phyloP scores from a whole-genome alignment of 2,329 filamentous ascomycete genomes.

The Trichoderma sp. region DNA sequence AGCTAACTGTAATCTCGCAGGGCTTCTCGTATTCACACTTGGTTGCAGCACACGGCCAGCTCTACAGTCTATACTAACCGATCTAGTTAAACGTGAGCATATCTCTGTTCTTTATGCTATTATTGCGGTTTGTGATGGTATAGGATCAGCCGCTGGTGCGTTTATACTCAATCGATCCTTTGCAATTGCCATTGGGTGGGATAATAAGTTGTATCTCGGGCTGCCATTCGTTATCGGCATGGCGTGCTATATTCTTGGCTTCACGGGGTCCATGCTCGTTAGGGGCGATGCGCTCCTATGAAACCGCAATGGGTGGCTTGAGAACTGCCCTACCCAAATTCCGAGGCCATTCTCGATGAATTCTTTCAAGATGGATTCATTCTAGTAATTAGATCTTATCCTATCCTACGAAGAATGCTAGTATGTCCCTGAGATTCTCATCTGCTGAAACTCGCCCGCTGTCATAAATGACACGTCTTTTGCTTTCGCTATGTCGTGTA shows the following conservation, averaged over 20 bases:
- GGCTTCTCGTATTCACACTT: constrained; percentile 1
- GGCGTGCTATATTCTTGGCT: neutral
- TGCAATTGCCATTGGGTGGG: constrained; percentile 6
- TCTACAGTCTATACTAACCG: constrained; percentile 6
- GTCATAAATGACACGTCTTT: constrained; percentile 1
- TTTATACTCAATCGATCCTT: constrained; percentile 8
- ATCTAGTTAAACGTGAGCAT: neutral
- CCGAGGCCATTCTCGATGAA: neutral
- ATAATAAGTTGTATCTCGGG: constrained; percentile 3
- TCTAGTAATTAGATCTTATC: neutral
- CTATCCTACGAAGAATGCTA: neutral
- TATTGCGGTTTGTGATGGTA: constrained; percentile 2
- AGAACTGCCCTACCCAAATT: neutral
- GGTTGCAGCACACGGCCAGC: constrained; percentile 8
- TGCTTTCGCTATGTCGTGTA: neutral
- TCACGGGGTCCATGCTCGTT: neutral
- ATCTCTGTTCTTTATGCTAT: constrained; percentile 1
- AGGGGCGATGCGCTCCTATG: neutral
- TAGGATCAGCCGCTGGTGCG: constrained; percentile 10
- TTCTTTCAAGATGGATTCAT: neutral
- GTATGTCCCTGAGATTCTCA: constrained; percentile 11
- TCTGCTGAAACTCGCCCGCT: constrained; percentile 15
- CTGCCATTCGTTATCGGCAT: neutral
- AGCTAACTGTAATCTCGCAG: neutral
- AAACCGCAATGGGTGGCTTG: neutral